Base-by-base conservation (phyloP, 129 eudicot genomes). In the Saposhnikovia divaricata region DNA sequence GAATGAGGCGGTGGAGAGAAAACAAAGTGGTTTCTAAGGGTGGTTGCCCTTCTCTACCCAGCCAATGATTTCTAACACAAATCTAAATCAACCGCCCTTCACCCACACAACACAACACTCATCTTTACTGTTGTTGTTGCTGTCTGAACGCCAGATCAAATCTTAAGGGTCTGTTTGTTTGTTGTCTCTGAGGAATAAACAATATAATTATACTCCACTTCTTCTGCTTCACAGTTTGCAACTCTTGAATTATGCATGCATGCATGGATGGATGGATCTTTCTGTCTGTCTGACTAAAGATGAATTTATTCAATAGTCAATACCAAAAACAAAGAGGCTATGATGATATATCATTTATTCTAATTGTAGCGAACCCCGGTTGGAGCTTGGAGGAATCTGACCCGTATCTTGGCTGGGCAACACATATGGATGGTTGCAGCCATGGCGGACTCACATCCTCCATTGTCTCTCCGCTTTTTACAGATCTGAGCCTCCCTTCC, bases 351-450 rank as follows among this genome's bases (percentile, higher is more conserved):
- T 6, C 0, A 15, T 16, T 3, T 0, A 48, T 51, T 59, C 14
- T 59, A 59, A 9, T 59, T 59, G 68, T 2, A 9, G 31, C 68
- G 14, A n/a, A n/a, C 68, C 68, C 68, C 68, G 9, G 13, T 9
- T 9, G 68, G 68, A 59, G 68, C 68, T 59, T 59, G 68, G 68
- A 28, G 34, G 11, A 75, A 84, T 83, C 70, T 77, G 74, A 44
- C 66, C 79, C 80, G 87, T 66, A 81, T 59, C 87, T 84, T 84
- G 87, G 87, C 87, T 28, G 40, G 87, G 87, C 79, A 72, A 28
- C 51, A 31, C 34, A 31, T 0, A 28, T 44, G 63, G 46, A 78
- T 80, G 81, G 75, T 55, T 19, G 87, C 87, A 80, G 87, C 87
- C 77, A 73, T 73, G 77, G 77, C 77, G 77, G 77, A 43, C 0